A percentile compares a stretch with the other conserved stretches of the same genome.
phyloP scores from a whole-genome alignment of 257 asterid species.

The Coffea canephora region DNA sequence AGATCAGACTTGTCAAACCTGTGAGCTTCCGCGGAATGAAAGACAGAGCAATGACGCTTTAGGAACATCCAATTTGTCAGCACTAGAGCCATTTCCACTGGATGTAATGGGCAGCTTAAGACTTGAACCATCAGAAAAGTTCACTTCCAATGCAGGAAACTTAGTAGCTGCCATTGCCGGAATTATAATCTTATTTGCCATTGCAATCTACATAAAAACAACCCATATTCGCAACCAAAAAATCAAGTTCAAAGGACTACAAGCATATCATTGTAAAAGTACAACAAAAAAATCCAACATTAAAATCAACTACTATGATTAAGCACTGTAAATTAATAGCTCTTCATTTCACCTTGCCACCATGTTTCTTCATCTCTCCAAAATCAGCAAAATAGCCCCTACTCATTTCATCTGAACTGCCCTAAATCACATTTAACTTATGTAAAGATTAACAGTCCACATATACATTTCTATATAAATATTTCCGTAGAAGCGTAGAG shows the following conservation, averaged over 20 bases:
- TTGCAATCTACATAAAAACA: slow-evolving; percentile 49
- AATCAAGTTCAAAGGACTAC: slow-evolving; percentile 6
- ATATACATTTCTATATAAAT: not conserved
- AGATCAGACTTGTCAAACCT: slow-evolving; percentile 37
- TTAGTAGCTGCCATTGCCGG: slow-evolving; percentile 68
- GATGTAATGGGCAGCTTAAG: slow-evolving; percentile 59
- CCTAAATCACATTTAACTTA: slow-evolving; percentile 44
- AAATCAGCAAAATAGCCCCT: slow-evolving; percentile 85
- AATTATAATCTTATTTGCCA: slow-evolving; percentile 71
- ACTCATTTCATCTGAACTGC: slow-evolving; percentile 92
- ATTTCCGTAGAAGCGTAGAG: not conserved
- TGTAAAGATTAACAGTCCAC: slow-evolving; percentile 18
- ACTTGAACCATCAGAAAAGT: slow-evolving; percentile 48
- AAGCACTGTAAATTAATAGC: not conserved
- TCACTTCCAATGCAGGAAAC: slow-evolving; percentile 75
- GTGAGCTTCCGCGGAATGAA: slow-evolving; percentile 76
- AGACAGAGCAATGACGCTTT: slow-evolving; percentile 67
- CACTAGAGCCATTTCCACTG: slow-evolving; percentile 24
- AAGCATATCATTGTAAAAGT: not conserved
- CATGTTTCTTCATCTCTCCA: slow-evolving; percentile 67
- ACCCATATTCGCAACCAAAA: slow-evolving; percentile 9
- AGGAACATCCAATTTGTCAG: slow-evolving; percentile 35
- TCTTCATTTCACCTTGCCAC: slow-evolving; percentile 73
- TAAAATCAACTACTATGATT: not conserved
- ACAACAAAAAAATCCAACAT: not conserved